Conservation (phyloP, 306 rosid genomes). For the Erythrophleum fordii region DNA sequence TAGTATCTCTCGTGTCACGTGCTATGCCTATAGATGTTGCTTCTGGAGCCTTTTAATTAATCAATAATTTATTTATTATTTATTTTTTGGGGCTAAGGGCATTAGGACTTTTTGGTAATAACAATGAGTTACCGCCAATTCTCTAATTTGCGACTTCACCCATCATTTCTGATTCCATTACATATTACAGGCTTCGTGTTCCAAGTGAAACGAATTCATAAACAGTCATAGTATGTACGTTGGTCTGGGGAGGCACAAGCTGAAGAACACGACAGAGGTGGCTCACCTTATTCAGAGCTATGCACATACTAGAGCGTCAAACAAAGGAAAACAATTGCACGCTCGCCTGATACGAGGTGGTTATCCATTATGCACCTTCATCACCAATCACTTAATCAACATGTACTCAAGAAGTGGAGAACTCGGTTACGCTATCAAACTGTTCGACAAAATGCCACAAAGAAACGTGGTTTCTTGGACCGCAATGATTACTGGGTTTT, state of each 20-base stretch:
- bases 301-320: constrained; percentile 53
- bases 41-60: neutral
- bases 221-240: neutral
- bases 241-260: constrained; percentile 11
- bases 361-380: constrained; percentile 44
- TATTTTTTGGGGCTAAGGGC: neutral
- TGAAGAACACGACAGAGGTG: constrained; percentile 36
- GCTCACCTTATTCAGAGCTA: constrained; percentile 51
- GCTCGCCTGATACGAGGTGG: constrained; percentile 53
- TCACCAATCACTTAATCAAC: constrained; percentile 56
- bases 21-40: neutral
- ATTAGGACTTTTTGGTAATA: neutral
- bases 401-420: constrained; percentile 59
- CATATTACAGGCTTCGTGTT: neutral
- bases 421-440: constrained; percentile 43
- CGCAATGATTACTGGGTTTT: constrained; percentile 59
- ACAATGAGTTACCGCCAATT: neutral
- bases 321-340: constrained; percentile 62
- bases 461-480: constrained; percentile 71
- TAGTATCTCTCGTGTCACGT: neutral
- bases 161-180: neutral
- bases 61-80: no score
- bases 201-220: neutral
- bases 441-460: constrained; percentile 55
- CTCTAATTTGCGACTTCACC: neutral